Evolutionary conservation across 1,284 basidiomycete species (phyloP).

Genomic region (Ceratobasidium sp.): DNA sequence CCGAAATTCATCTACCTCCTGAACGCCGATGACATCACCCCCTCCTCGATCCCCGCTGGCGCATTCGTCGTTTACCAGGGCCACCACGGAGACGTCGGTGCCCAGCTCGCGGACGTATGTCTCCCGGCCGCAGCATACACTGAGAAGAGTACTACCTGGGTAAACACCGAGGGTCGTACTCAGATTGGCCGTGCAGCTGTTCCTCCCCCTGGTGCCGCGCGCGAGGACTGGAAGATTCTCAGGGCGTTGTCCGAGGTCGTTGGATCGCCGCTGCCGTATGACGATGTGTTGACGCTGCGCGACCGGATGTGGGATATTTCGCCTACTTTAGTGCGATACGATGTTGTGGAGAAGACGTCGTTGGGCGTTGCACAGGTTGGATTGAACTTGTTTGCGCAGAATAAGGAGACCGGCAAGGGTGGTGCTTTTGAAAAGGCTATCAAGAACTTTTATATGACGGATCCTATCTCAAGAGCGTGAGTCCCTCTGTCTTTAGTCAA

Average conservation of each 20-base stretch:
- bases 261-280: conserved; percentile 85
- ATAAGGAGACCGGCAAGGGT: conserved; percentile 63
- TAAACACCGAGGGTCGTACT: conserved; percentile 96
- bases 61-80: conserved; percentile 99
- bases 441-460: conserved; percentile 95
- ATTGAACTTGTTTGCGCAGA: conserved; percentile 67
- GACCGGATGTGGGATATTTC: conserved; percentile 98
- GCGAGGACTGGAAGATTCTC: conserved; percentile 99
- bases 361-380: conserved; percentile 76
- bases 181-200: conserved; percentile 95
- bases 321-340: conserved; percentile 90
- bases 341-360: conserved; percentile 83
- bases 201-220: conserved; percentile 90
- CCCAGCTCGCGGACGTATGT: conserved; percentile 95
- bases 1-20: conserved; percentile 98
- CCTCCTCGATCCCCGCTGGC: conserved; percentile 88
- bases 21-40: conserved; percentile 94
- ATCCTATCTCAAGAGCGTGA: conserved; percentile 85
- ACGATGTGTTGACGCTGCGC: conserved; percentile 86
- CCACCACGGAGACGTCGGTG: conserved; percentile 97
- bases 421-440: conserved; percentile 83
- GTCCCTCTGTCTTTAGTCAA: conserved; percentile 52
- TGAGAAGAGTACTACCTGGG: conserved; percentile 94
- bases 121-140: conserved; percentile 95
- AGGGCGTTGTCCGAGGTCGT: conserved; percentile 93